Percentiles rank a stretch among this genome's conserved stretches.
These are phyloP conservation scores for Pneumocystis sp. DNA, from an alignment of 1,139 yeast genomes.

Conservation along the genomic window DNA sequence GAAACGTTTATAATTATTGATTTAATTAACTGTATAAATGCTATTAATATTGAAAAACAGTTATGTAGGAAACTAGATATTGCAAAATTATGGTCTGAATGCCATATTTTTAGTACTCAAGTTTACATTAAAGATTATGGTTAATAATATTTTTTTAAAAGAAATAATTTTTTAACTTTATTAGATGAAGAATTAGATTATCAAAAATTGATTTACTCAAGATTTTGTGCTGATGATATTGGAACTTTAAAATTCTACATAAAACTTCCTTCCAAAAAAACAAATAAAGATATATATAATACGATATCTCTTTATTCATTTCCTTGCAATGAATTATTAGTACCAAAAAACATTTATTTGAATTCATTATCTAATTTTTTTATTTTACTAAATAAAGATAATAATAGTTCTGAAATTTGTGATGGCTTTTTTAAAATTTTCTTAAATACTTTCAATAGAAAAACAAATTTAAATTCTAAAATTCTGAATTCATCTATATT, in stretches of 20 bases:
- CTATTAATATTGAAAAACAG: slow-evolving; percentile 27
- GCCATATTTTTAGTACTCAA: slow-evolving; percentile 56
- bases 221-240: slow-evolving; percentile 16
- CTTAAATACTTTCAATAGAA: not conserved
- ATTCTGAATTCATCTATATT: not conserved
- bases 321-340: not conserved
- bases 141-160: not conserved
- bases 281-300: not conserved
- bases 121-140: slow-evolving; percentile 36
- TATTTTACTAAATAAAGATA: not conserved
- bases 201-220: slow-evolving; percentile 30
- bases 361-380: not conserved
- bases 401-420: not conserved
- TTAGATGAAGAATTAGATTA: slow-evolving; percentile 45
- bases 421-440: not conserved
- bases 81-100: slow-evolving; percentile 23
- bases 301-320: not conserved
- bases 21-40: slow-evolving; percentile 23
- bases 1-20: slow-evolving; percentile 36
- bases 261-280: not conserved
- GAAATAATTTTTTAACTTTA: not conserved
- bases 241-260: slow-evolving; percentile 5
- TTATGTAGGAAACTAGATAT: slow-evolving; percentile 29
- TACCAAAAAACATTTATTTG: not conserved
- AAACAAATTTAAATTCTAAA: not conserved